Base-by-base conservation (phyloP, 2,329 filamentous ascomycete genomes). In the Bipolaris victoriae region DNA sequence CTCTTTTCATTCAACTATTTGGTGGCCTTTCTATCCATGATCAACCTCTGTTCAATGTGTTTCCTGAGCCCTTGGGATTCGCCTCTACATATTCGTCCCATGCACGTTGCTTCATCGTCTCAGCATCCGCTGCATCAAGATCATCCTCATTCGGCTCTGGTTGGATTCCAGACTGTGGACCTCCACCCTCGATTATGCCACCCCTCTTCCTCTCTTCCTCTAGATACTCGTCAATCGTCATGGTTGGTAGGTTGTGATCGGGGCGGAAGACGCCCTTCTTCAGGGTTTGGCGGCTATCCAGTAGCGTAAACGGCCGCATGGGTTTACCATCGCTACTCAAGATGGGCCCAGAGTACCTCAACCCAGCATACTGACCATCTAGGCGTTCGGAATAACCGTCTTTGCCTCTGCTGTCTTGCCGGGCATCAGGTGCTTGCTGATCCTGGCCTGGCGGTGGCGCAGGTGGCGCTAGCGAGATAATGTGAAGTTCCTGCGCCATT, bases 171-270 rank as follows among this genome's bases (percentile, higher is more conserved):
- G 88, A 90, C 63, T 89, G 86, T 68, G 90, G 90, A 16, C 93
- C 93, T 29, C 92, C 92, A 35, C 93, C 95, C 72, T 97, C 90
- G 53, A 98, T 91, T 57, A 99, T 93, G 18, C 91, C 91, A 15
- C 95, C 95, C 61, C 90, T 83, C 64, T 86, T 84, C 71, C 85
- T 85, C 80, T 98, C 95, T 77, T 98, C 94, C 50, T 96, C 95
- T 15, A 99, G 82, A 72, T 98, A 99, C 79, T 99, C 95, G 67
- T 99, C 95, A 60, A 99, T 97, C 1, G 87, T 91, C 95, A 99
- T 98, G 3, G 95, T 98, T 0, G 95, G 95, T 57, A 99, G 80
- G 77, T 91, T 97, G 75, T 99, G 95, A 7, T 95, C 92, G 0
- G 92, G 87, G 53, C 91, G 85, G 77, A 99, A 99, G 0, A 99